phyloP scores from a whole-genome alignment of 169 alveolate species.

The Theileria parva region DNA sequence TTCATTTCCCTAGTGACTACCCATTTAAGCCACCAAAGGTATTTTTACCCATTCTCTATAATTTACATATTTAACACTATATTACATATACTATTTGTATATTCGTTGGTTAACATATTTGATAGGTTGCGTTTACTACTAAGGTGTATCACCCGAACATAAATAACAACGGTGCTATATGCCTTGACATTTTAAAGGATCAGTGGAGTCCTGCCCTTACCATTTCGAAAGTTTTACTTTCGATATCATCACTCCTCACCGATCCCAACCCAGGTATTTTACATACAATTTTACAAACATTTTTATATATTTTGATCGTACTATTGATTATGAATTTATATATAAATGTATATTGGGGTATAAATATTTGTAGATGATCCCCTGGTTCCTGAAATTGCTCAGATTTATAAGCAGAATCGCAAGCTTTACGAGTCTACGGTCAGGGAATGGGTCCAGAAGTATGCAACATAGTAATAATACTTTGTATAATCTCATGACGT shows the following conservation, averaged over 20 bases:
- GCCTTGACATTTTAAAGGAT: slow-evolving; percentile 97
- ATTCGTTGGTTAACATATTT: neutral
- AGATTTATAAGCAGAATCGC: slow-evolving; percentile 92
- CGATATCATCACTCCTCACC: slow-evolving; percentile 96
- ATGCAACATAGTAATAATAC: slow-evolving; percentile 79
- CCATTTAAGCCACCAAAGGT: slow-evolving; percentile 99
- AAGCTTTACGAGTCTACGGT: slow-evolving; percentile 94
- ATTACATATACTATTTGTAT: neutral
- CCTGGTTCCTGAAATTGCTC: slow-evolving; percentile 99
- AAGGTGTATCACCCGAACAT: slow-evolving; percentile 98
- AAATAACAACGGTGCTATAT: slow-evolving; percentile 95
- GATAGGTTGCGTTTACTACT: slow-evolving; percentile 91
- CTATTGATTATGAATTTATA: neutral
- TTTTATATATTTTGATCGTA: neutral
- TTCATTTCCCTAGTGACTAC: slow-evolving; percentile 98
- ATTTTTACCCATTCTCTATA: neutral
- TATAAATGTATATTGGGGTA: neutral
- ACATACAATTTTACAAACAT: neutral
- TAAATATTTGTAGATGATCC: slow-evolving; percentile 89
- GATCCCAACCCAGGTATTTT: slow-evolving; percentile 94
- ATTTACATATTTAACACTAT: neutral
- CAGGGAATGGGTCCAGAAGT: slow-evolving; percentile 98
- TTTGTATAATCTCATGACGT: neutral
- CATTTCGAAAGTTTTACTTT: slow-evolving; percentile 95
- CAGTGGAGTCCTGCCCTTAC: slow-evolving; percentile 99